Evolutionary conservation across 1,139 yeast genomes (phyloP), one percentile per base, ranked within the genome.

Genomic region (Yamadazyma oceani): DNA sequence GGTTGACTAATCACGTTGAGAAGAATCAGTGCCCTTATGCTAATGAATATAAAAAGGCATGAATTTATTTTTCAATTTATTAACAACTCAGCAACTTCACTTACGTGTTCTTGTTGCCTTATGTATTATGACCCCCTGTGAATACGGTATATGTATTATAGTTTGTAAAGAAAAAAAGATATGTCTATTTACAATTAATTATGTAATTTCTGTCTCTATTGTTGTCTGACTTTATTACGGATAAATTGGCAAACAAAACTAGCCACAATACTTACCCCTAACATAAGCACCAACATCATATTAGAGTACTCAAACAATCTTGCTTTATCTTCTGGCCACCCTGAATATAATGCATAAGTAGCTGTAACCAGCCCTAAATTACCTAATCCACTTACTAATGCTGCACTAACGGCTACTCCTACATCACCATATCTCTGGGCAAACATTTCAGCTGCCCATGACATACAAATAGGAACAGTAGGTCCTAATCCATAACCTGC

Each of bases 401-500:
- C 96, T 8, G 89, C 77, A 36, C 89, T 76, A 13, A 84, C 89
- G 2, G 96, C 96, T 39, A 82, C 71, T 5, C 96, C 96, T 35
- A 87, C 82, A 54, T 86, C 95, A 30, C 95, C 95, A 51, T 88
- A 84, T 35, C 77, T 68, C 4, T 74, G 70, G 10, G 74, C 77
- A 64, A 86, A 85, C 32, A 86, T 83, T 52, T 85, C 92, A 0
- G 92, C 82, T 0, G 90, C 66, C 86, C 88, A 80, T 1, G 95
- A 78, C 96, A 87, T 87, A 55, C 85, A 76, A 35, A 85, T 86
- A 23, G 96, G 96, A 17, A 86, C 95, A 0, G 96, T 87, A 15
- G 96, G 94, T 10, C 96, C 96, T 32, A 87, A 71, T 0, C 96
- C 96, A 53, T 81, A 85, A 0, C 96, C 96, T 15, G 86, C 80